Evolutionary conservation across 2,329 filamentous ascomycete species (phyloP).

Genomic region (Amesomyces nigricolor): DNA sequence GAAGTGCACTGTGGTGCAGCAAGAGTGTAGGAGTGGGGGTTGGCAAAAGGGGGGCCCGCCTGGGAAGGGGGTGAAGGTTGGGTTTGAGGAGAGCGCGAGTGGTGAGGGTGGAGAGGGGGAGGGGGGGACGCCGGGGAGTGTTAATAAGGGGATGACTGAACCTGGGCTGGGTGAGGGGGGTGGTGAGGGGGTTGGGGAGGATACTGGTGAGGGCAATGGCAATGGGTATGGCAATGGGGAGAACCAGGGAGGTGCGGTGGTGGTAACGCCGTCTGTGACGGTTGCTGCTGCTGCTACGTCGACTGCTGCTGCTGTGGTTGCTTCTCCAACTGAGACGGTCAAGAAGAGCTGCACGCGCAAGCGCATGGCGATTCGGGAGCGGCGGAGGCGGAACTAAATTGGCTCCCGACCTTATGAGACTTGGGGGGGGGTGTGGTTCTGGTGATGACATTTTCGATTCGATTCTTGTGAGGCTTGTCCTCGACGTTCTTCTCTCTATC

Average conservation of each 20-base stretch:
- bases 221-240: not conserved
- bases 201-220: not conserved
- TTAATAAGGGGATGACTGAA: not conserved
- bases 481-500: not conserved
- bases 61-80: constrained; percentile 35
- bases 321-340: not conserved
- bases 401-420: no score
- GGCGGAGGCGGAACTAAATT: not conserved
- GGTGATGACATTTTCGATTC: constrained; percentile 1
- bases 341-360: not conserved
- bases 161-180: constrained; percentile 4
- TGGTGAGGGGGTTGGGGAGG: not conserved
- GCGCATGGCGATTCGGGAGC: not conserved
- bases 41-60: constrained; percentile 43
- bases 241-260: not conserved
- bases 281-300: not conserved
- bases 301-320: not conserved
- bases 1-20: constrained; percentile 51
- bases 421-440: not conserved
- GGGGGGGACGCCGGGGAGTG: not conserved
- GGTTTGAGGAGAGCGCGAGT: not conserved
- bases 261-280: not conserved
- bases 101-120: not conserved
- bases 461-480: constrained; percentile 2
- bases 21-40: constrained; percentile 37